Base-by-base conservation (phyloP, 768 basidiomycete species). In the Kwoniella dendrophila region DNA sequence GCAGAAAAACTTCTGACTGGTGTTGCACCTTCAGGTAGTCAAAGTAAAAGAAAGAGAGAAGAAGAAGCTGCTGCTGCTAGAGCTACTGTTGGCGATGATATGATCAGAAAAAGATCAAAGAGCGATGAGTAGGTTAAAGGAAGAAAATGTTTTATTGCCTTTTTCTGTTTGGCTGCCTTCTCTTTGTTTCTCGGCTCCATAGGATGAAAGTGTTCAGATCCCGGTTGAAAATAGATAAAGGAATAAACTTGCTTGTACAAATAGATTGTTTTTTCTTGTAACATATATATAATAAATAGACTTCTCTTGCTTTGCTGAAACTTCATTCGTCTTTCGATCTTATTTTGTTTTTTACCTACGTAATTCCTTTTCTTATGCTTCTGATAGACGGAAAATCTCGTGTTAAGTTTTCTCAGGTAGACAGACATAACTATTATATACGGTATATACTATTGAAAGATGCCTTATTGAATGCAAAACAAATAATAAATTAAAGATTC, bases 11-110 rank as follows among this genome's bases (percentile, higher is more conserved):
- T 79, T 4, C 63, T 74, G 50, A 73, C 72, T 6, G 78, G 75
- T 32, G 78, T 79, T 16, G 78, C 78, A 18, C 78, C 78, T 1
- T 66, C 63, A 50, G 78, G 78, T 1, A 66, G 63, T 54, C 69
- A 71, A 44, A 64, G 64, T 48, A 74, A 73, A 55, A 53, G 74
- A 38, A 68, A 68, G 66, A 51, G 72, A 27, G 68, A 75, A 56
- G 69, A 73, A 40, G 72, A 62, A 22, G 60, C 60, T 8, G 53
- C 60, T 20, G 59, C 49, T 29, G 49, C 30, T 18, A 16, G 20
- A n/a, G 4, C n/a, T 18, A 49, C 26, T 22, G 53, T 29, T 18
- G 44, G 36, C 6, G 53, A 53, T 10, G 22, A 38, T 14, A 32
- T n/a, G 41, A 44, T 52, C 14, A 55, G 53, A 20, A 62, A 62